phyloP scores from a whole-genome alignment of 495 filamentous ascomycete genomes.

The Penicillium silybi region DNA sequence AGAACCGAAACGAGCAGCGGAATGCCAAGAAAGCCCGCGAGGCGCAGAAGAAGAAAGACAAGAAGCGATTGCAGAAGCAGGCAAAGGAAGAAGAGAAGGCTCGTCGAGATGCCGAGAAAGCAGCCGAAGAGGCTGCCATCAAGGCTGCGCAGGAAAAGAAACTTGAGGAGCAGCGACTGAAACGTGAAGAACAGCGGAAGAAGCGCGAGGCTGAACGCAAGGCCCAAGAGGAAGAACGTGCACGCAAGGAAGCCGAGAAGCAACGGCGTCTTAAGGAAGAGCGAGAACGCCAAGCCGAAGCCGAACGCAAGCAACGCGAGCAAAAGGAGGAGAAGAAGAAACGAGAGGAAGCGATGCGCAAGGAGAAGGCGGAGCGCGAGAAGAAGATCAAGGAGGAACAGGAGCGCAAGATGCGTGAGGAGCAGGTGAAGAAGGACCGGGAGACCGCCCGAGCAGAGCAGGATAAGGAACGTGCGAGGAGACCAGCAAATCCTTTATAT shows the following conservation, averaged over 20 bases:
- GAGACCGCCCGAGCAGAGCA: constrained; percentile 43
- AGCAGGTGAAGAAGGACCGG: constrained; percentile 53
- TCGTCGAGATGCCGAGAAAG: constrained; percentile 80
- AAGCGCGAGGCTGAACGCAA: constrained; percentile 91
- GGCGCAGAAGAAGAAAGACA: constrained; percentile 89
- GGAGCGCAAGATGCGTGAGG: constrained; percentile 62
- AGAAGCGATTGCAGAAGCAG: constrained; percentile 77
- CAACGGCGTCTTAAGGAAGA: constrained; percentile 75
- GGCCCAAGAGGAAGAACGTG: constrained; percentile 81
- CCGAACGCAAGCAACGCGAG: constrained; percentile 67
- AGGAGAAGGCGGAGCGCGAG: constrained; percentile 73
- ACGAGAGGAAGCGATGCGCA: constrained; percentile 57
- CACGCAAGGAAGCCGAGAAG: constrained; percentile 74
- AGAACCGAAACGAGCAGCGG: constrained; percentile 64
- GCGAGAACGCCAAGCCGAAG: constrained; percentile 75
- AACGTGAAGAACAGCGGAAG: constrained; percentile 84
- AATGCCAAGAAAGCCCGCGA: constrained; percentile 93
- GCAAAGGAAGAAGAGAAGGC: constrained; percentile 87
- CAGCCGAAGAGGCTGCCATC: constrained; percentile 78
- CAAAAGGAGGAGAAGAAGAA: constrained; percentile 71
- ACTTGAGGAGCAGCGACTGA: constrained; percentile 70
- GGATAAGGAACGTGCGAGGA: constrained; percentile 43
- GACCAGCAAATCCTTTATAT: constrained; percentile 44
- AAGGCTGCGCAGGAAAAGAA: constrained; percentile 75
- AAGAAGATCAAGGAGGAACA: constrained; percentile 63